Conservation (phyloP, 306 rosid genomes). For the Acacia crassicarpa region DNA sequence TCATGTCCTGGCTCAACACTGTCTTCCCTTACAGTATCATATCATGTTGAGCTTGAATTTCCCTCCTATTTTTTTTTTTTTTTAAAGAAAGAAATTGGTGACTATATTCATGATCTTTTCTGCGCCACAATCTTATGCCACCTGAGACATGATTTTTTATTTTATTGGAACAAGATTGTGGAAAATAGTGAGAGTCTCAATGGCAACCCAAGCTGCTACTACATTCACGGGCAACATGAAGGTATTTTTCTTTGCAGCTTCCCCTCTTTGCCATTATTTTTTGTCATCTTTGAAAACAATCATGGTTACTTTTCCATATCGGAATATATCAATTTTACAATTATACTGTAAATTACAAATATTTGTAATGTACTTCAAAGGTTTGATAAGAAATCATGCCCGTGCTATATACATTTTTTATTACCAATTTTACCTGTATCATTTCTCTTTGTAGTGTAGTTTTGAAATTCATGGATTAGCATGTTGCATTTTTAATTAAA, state of each 20-base stretch:
- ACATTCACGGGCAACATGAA: slow-evolving; percentile 41
- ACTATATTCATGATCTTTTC: not conserved
- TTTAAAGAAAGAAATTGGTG: not conserved
- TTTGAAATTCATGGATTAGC: not conserved
- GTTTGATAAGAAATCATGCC: not conserved
- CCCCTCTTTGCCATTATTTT: not conserved
- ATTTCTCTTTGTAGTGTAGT: not conserved
- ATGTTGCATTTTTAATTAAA: not conserved
- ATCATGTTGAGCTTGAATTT: not conserved
- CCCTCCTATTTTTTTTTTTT: not conserved
- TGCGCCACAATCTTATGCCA: not conserved
- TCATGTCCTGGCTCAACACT: not conserved
- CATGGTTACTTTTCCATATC: not conserved
- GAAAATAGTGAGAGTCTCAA: slow-evolving; percentile 1
- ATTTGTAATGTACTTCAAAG: slow-evolving; percentile 23
- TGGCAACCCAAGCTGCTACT: slow-evolving; percentile 38
- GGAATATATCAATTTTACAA: not conserved
- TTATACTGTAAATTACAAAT: slow-evolving; percentile 10
- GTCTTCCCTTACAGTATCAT: not conserved
- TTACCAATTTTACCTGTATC: not conserved
- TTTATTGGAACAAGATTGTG: not conserved
- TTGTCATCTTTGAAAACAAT: not conserved
- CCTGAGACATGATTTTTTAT: not conserved
- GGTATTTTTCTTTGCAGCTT: slow-evolving; percentile 18
- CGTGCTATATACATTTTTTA: no score